A percentile compares a stretch with the other conserved stretches of the same genome.
These are phyloP conservation scores for Arthroderma sp. DNA, from an alignment of 2,329 filamentous ascomycete species.

Conservation along the genomic window DNA sequence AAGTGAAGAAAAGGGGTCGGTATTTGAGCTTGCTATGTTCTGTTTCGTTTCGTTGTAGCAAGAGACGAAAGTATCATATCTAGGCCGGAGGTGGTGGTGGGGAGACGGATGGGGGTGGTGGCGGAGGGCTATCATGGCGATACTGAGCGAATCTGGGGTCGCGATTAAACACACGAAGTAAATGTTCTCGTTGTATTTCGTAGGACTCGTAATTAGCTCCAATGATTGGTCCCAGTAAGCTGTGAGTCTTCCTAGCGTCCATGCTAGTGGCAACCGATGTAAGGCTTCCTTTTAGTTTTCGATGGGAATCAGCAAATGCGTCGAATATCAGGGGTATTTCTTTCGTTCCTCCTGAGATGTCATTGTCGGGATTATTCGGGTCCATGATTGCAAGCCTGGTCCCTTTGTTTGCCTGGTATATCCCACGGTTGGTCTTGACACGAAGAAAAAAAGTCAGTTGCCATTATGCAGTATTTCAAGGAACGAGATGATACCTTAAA, in stretches of 20 bases:
- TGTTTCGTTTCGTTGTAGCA: too few species aligned
- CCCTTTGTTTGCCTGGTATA: constrained; percentile 40
- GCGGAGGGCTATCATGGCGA: constrained; percentile 9
- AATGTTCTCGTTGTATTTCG: constrained; percentile 50
- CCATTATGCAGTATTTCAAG: neutral
- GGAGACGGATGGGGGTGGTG: constrained; percentile 10
- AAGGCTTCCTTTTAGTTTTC: constrained; percentile 47
- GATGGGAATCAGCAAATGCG: constrained; percentile 55
- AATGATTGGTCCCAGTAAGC: constrained; percentile 59
- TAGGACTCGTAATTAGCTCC: constrained; percentile 71
- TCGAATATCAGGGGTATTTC: constrained; percentile 54
- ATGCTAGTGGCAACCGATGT: constrained; percentile 3
- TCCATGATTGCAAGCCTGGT: constrained; percentile 78
- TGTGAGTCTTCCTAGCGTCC: constrained; percentile 19
- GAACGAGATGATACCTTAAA: constrained; percentile 50
- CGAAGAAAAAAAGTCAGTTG: constrained; percentile 6
- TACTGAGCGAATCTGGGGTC: constrained; percentile 23
- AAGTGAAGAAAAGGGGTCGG: too few species aligned
- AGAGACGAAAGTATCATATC: too few species aligned
- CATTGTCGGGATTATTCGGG: constrained; percentile 71
- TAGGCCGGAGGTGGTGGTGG: constrained; percentile 9
- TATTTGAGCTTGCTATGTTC: too few species aligned
- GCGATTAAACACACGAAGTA: constrained; percentile 41
- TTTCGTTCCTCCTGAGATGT: constrained; percentile 75
- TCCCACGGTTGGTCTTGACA: constrained; percentile 19